Evolutionary conservation across 2,329 filamentous ascomycete genomes (phyloP), one percentile per base, ranked within the genome.

Genomic region (Exophiala lecanii-corni): DNA sequence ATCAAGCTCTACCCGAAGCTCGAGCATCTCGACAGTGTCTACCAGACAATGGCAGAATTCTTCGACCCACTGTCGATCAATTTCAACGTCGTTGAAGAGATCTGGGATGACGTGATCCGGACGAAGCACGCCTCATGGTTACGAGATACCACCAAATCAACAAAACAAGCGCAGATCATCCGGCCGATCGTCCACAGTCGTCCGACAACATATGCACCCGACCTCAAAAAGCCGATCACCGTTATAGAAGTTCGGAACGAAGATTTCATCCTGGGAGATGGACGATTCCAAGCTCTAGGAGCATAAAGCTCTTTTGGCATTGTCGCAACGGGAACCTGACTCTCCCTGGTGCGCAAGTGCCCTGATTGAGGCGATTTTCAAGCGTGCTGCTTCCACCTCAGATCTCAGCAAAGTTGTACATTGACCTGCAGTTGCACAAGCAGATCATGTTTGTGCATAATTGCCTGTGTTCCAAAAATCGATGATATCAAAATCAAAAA

Each of bases 401-500:
- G n/a, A n/a, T n/a, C n/a, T n/a, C n/a, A n/a, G n/a, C n/a, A n/a
- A n/a, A n/a, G n/a, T n/a, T n/a, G n/a, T n/a, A n/a, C n/a, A n/a
- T n/a, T n/a, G n/a, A n/a, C n/a, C n/a, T n/a, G n/a, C n/a, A n/a
- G n/a, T n/a, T n/a, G n/a, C n/a, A n/a, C n/a, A n/a, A n/a, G n/a
- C 23, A 26, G 12, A 12, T 26, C 23, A 26, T 6, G 12, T 26
- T 26, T 35, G 33, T 10, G 26, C 16, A 34, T 19, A 34, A 17
- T 47, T 40, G 5, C 41, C 41, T 19, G 45, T 32, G 20, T 36
- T 34, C 47, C 47, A 53, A 12, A 51, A 41, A 46, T 53, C 50
- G 3, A 47, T 39, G 18, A 51, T 44, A 26, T 51, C 49, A 47
- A 51, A 51, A 18, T 51, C 49, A 31, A 49, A 51, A 36, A 51